phyloP scores from a whole-genome alignment of 192 early-diverging fungal species.

The Podila horticola region DNA sequence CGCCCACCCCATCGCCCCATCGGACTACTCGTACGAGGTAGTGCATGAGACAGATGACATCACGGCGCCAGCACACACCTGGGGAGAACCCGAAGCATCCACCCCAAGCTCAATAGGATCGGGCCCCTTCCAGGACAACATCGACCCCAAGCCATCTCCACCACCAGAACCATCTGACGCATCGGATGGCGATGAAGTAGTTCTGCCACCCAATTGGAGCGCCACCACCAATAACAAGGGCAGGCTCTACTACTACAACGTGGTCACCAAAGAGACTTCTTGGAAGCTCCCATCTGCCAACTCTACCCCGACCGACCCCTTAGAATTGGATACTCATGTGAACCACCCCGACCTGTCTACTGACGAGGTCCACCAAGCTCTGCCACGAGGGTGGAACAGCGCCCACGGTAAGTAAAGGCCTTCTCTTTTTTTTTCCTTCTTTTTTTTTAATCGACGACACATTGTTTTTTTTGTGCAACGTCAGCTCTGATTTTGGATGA shows the following conservation, averaged over 20 bases:
- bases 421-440: background rate
- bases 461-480: too few relatives aligned
- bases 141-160: slow-evolving; percentile 3
- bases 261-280: slow-evolving; percentile 36
- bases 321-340: background rate
- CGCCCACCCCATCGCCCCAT: background rate
- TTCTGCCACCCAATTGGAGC: slow-evolving; percentile 44
- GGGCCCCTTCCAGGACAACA: background rate
- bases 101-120: background rate
- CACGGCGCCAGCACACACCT: background rate
- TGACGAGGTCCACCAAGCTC: background rate
- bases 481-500: too few relatives aligned
- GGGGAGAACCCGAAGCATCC: background rate
- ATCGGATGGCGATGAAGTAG: slow-evolving; percentile 16
- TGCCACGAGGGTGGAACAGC: slow-evolving; percentile 56
- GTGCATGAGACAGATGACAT: background rate
- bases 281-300: slow-evolving; percentile 26
- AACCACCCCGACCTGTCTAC: background rate
- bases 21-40: background rate
- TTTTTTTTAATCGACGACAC: background rate
- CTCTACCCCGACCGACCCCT: background rate
- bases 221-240: slow-evolving; percentile 44
- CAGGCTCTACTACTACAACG: slow-evolving; percentile 40
- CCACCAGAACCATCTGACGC: slow-evolving; percentile 33
- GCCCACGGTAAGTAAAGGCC: slow-evolving; percentile 50